These are phyloP conservation scores for Entomortierella beljakovae DNA, from an alignment of 192 early-diverging fungal species.

Conservation along the genomic window DNA sequence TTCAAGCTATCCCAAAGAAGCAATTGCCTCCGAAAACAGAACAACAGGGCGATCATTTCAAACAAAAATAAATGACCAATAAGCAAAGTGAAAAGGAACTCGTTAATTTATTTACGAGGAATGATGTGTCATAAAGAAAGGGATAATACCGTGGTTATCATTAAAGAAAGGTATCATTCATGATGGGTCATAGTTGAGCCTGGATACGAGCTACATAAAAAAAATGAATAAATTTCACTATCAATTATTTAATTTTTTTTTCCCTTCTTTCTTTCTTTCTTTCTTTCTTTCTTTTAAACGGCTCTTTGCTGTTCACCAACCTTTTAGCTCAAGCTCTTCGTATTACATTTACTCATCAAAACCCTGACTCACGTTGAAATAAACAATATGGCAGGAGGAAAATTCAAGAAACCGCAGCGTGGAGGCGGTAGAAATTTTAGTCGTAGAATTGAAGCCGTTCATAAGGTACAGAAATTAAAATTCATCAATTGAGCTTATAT, in stretches of 20 bases:
- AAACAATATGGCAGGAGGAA: constrained; percentile 50
- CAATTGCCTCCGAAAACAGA: too few species aligned
- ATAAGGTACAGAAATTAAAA: constrained; percentile 2
- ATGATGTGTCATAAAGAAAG: too few species aligned
- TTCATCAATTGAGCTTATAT: constrained; percentile 2
- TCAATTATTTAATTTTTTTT: background rate
- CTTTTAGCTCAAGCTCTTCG: background rate
- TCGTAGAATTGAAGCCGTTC: constrained; percentile 53
- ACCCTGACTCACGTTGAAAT: background rate
- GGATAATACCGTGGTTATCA: background rate
- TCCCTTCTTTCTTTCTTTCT: background rate
- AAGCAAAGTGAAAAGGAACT: too few species aligned
- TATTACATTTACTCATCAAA: too few species aligned
- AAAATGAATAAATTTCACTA: too few species aligned
- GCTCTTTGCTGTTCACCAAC: background rate
- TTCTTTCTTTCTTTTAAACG: background rate
- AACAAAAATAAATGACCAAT: too few species aligned
- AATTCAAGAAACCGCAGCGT: constrained; percentile 55
- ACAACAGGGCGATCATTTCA: too few species aligned
- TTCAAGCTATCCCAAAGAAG: too few species aligned
- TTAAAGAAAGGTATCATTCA: background rate
- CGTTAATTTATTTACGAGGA: too few species aligned
- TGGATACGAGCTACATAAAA: too few species aligned
- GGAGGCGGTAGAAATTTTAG: constrained; percentile 51
- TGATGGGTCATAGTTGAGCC: background rate